These are phyloP conservation scores for Russula olivacea DNA, from an alignment of 768 basidiomycete species.

Conservation along the genomic window DNA sequence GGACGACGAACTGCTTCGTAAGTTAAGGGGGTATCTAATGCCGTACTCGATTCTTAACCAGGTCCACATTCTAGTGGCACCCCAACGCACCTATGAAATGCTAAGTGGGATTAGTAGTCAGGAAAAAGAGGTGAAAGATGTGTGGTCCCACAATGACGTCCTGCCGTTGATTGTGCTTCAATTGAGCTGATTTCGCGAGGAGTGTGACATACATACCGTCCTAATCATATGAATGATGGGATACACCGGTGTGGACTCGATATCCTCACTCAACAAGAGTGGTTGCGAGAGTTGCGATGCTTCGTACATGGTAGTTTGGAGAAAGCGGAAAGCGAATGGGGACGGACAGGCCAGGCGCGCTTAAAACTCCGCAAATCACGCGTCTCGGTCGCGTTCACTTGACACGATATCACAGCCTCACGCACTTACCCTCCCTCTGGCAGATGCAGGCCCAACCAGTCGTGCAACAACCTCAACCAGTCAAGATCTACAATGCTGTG, in stretches of 20 bases:
- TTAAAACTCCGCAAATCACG: conserved; percentile 25
- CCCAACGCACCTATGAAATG: conserved; percentile 58
- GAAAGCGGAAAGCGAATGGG: background rate
- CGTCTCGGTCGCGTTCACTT: conserved; percentile 12
- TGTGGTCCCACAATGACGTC: conserved; percentile 16
- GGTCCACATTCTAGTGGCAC: conserved; percentile 1
- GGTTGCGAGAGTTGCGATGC: conserved; percentile 33
- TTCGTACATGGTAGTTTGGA: conserved; percentile 1
- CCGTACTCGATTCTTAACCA: conserved; percentile 7
- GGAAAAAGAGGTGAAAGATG: background rate
- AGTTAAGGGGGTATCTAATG: conserved; percentile 72
- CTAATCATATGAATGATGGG: conserved; percentile 78
- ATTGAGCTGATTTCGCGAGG: background rate
- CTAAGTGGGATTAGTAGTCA: conserved; percentile 32
- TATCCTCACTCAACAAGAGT: conserved; percentile 45
- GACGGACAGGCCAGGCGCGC: background rate
- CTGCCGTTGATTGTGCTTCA: background rate
- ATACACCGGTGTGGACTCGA: conserved; percentile 60
- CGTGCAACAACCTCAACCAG: conserved; percentile 37
- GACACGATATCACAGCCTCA: background rate
- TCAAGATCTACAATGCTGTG: conserved; percentile 91
- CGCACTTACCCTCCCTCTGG: background rate
- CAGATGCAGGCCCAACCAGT: conserved; percentile 20
- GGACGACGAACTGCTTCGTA: conserved; percentile 62
- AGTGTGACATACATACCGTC: conserved; percentile 38